Evolutionary conservation across 2,329 filamentous ascomycete species (phyloP).

Genomic region (Talaromyces sp.): DNA sequence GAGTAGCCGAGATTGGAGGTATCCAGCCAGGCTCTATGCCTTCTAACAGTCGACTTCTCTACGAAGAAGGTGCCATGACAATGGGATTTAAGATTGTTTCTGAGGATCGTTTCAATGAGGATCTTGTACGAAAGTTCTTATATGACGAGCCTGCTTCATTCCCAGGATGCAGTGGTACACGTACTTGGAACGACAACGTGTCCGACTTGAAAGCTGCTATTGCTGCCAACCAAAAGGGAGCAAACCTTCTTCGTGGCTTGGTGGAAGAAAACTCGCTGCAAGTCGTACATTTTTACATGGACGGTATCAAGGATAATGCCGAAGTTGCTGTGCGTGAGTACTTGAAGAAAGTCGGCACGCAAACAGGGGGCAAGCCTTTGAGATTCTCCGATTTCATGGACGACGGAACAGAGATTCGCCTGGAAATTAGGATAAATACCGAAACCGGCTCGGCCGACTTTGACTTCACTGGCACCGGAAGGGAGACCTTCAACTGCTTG

Average conservation of each 20-base stretch:
- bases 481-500: slow-evolving; percentile 75
- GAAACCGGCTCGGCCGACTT: slow-evolving; percentile 73
- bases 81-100: slow-evolving; percentile 63
- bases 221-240: slow-evolving; percentile 77
- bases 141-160: slow-evolving; percentile 70
- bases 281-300: slow-evolving; percentile 81
- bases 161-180: slow-evolving; percentile 72
- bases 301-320: slow-evolving; percentile 75
- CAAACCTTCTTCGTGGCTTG: slow-evolving; percentile 9
- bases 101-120: slow-evolving; percentile 74
- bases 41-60: slow-evolving; percentile 48
- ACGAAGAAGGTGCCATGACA: slow-evolving; percentile 48
- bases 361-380: slow-evolving; percentile 66
- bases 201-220: slow-evolving; percentile 85
- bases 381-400: slow-evolving; percentile 80
- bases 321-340: slow-evolving; percentile 73
- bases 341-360: slow-evolving; percentile 65
- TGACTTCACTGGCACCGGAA: slow-evolving; percentile 73
- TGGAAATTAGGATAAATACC: slow-evolving; percentile 71
- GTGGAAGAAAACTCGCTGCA: slow-evolving; percentile 11
- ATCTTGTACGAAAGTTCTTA: slow-evolving; percentile 68
- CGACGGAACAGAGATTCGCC: slow-evolving; percentile 72
- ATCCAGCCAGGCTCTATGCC: slow-evolving; percentile 82
- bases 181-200: slow-evolving; percentile 77
- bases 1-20: slow-evolving; percentile 68